Evolutionary conservation across 2,329 filamentous ascomycete species (phyloP).

Genomic region (Verticillium isaacii): DNA sequence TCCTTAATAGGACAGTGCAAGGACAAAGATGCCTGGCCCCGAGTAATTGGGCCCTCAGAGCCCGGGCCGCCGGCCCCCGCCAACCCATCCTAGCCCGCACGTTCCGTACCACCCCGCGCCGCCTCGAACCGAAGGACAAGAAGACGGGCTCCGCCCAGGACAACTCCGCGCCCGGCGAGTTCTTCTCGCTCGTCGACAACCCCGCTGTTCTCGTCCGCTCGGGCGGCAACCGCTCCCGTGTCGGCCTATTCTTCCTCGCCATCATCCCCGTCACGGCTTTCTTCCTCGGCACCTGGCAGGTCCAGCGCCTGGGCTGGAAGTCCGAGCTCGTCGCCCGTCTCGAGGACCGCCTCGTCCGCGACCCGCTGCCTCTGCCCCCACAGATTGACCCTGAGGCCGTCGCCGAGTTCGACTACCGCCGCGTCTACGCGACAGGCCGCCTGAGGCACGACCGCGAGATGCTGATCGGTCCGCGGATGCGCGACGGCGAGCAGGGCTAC

Average conservation of each 20-base stretch:
- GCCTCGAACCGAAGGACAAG: constrained; percentile 34
- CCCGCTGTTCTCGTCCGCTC: constrained; percentile 75
- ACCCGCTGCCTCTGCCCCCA: constrained; percentile 80
- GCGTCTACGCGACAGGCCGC: constrained; percentile 69
- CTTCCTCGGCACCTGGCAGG: constrained; percentile 88
- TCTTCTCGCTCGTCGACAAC: constrained; percentile 82
- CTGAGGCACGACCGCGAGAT: constrained; percentile 91
- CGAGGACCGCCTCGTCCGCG: constrained; percentile 84
- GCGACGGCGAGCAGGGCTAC: constrained; percentile 85
- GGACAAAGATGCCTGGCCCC: not conserved
- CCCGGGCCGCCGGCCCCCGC: not conserved
- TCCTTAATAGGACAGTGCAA: not conserved
- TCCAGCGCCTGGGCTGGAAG: constrained; percentile 90
- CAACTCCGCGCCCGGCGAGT: constrained; percentile 67
- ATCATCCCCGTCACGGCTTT: constrained; percentile 92
- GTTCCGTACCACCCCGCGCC: constrained; percentile 12
- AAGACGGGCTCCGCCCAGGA: not conserved
- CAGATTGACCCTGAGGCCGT: constrained; percentile 77
- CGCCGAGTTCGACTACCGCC: constrained; percentile 85
- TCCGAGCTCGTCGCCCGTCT: constrained; percentile 84
- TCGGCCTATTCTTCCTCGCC: constrained; percentile 75
- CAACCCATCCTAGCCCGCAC: not conserved
- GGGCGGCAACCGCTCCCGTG: constrained; percentile 61
- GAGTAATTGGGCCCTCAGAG: not conserved
- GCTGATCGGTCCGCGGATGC: constrained; percentile 85